phyloP scores from a whole-genome alignment of 345 rosid species.

The Kernera saxatilis region DNA sequence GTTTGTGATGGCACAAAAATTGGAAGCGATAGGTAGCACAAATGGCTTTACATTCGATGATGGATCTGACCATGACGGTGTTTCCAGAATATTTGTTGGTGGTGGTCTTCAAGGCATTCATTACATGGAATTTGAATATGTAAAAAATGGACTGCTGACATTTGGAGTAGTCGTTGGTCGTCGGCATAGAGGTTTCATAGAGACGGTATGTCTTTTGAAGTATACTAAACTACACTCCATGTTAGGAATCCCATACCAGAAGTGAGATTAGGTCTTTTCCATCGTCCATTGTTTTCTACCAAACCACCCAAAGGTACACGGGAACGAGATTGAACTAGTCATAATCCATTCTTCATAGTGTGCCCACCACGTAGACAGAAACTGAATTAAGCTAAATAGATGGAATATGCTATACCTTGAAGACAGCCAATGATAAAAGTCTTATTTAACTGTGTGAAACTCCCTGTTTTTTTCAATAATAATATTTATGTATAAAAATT shows the following conservation, averaged over 20 bases:
- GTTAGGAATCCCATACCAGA: background rate
- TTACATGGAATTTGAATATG: conserved; percentile 18
- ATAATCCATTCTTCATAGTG: no score
- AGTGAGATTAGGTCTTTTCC: background rate
- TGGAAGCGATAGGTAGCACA: conserved; percentile 19
- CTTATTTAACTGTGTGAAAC: no score
- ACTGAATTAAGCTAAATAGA: no score
- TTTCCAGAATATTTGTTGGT: conserved; percentile 16
- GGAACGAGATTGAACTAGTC: no score
- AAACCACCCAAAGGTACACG: no score
- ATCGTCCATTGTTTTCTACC: no score
- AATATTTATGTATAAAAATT: no score
- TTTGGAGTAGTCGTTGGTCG: conserved; percentile 20
- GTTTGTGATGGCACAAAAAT: conserved; percentile 1
- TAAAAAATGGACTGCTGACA: background rate
- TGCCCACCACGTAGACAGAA: no score
- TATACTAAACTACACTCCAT: background rate
- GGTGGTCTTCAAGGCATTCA: conserved; percentile 14
- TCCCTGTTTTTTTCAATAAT: no score
- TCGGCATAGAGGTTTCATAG: conserved; percentile 14
- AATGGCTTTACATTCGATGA: conserved; percentile 15
- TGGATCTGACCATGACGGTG: conserved; percentile 14
- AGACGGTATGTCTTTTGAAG: conserved; percentile 1
- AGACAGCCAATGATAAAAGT: no score
- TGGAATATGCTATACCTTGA: no score